A percentile compares a stretch with the other conserved stretches of the same genome.
Conservation (phyloP, 2,329 filamentous ascomycete species). For the Neofusicoccum kwambonambiense region DNA sequence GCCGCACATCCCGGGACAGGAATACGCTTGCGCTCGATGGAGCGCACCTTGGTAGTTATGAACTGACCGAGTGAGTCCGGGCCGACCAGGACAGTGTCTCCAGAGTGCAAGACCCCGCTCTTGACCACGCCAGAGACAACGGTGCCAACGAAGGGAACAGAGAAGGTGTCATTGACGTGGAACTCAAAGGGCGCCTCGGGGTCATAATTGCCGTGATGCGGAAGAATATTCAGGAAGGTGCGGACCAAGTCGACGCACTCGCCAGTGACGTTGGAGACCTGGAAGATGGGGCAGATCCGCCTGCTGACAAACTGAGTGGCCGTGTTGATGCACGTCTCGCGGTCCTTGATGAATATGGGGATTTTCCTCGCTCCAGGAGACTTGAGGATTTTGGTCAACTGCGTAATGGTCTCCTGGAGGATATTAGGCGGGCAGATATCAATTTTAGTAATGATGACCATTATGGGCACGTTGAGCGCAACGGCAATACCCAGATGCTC, state of each 20-base stretch:
- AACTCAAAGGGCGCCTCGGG: constrained; percentile 87
- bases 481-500: constrained; percentile 95
- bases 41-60: constrained; percentile 78
- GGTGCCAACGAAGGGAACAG: constrained; percentile 93
- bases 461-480: constrained; percentile 92
- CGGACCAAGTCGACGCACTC: constrained; percentile 87
- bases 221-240: constrained; percentile 90
- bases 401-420: constrained; percentile 85
- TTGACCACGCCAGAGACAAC: constrained; percentile 95
- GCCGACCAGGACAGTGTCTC: constrained; percentile 85
- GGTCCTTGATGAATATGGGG: constrained; percentile 89
- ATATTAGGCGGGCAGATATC: constrained; percentile 97
- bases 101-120: constrained; percentile 75
- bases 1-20: constrained; percentile 83
- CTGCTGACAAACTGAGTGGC: constrained; percentile 94
- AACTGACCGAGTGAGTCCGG: constrained; percentile 91
- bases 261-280: constrained; percentile 96
- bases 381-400: constrained; percentile 90
- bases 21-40: constrained; percentile 93
- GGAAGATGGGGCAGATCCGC: constrained; percentile 94
- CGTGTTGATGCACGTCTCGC: constrained; percentile 90
- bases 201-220: constrained; percentile 92
- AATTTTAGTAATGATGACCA: constrained; percentile 97
- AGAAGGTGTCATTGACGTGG: constrained; percentile 95
- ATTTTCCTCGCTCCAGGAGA: constrained; percentile 93